phyloP scores from a whole-genome alignment of 345 rosid species.

The Eucalyptus marginata region DNA sequence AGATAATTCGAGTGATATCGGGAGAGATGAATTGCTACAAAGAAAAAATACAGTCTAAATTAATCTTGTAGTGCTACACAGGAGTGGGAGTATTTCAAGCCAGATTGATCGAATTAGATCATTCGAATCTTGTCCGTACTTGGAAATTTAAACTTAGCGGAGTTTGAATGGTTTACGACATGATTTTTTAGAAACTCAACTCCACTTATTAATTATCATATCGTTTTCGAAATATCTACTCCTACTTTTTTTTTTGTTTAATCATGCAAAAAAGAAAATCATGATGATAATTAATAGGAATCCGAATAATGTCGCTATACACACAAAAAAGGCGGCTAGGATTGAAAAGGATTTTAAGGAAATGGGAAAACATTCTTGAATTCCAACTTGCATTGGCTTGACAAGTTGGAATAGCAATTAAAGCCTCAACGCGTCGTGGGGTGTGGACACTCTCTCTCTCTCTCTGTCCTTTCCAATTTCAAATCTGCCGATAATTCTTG shows the following conservation, averaged over 20 bases:
- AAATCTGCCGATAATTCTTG: neutral
- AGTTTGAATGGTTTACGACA: fast-evolving
- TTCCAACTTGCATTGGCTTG: neutral
- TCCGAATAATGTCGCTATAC: neutral
- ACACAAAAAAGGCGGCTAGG: neutral
- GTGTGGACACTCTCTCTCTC: neutral
- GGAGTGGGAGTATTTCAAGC: fast-evolving
- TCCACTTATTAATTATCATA: neutral
- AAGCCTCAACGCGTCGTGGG: neutral
- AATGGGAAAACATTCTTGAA: neutral
- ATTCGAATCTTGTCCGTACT: fast-evolving
- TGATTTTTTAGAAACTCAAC: fast-evolving
- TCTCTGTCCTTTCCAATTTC: neutral
- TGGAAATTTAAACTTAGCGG: neutral
- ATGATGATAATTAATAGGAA: neutral
- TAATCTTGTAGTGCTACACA: neutral
- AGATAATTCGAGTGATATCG: fast-evolving
- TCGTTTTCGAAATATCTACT: too few species aligned
- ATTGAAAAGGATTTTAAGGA: neutral
- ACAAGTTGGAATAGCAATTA: neutral
- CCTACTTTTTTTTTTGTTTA: neutral
- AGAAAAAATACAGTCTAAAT: fast-evolving
- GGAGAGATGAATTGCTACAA: fast-evolving
- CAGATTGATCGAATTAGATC: fast-evolving
- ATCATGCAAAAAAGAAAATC: neutral